phyloP scores from a whole-genome alignment of 352 stramenopile species.

The Blastocystis sp. region DNA sequence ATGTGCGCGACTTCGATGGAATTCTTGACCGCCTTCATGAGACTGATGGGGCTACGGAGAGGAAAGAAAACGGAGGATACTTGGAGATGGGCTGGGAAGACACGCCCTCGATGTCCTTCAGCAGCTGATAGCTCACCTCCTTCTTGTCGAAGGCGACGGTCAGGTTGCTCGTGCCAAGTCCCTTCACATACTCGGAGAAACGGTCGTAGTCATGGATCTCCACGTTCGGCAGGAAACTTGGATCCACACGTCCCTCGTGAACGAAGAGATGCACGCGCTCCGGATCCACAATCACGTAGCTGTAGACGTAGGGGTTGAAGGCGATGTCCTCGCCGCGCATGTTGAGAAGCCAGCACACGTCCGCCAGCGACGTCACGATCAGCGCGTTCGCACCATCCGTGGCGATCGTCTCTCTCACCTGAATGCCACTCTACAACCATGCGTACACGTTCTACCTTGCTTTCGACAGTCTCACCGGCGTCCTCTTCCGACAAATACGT shows the following conservation, averaged over 20 bases:
- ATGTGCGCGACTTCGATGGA: conserved; percentile 84
- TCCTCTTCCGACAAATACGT: neutral
- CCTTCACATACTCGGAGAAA: conserved; percentile 1
- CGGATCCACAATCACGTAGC: conserved; percentile 81
- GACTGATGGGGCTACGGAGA: conserved; percentile 61
- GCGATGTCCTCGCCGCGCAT: conserved; percentile 87
- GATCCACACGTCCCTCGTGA: conserved; percentile 64
- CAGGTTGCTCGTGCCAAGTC: neutral
- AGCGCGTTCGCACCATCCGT: conserved; percentile 65
- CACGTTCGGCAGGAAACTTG: neutral
- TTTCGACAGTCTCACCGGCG: neutral
- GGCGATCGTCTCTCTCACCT: neutral
- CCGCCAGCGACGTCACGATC: conserved; percentile 86
- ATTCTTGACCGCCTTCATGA: conserved; percentile 82
- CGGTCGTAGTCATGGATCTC: conserved; percentile 33
- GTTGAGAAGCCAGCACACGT: conserved; percentile 88
- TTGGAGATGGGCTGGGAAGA: neutral
- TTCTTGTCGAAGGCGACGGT: neutral
- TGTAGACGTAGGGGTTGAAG: conserved; percentile 90
- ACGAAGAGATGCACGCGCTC: conserved; percentile 80
- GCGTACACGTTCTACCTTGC: neutral
- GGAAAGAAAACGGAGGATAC: neutral
- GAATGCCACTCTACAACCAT: neutral
- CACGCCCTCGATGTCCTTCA: neutral
- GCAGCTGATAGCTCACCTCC: conserved; percentile 24